Evolutionary conservation across 2,329 filamentous ascomycete species (phyloP), one percentile per base, ranked within the genome.

Genomic region (Exophiala dermatitidis): DNA sequence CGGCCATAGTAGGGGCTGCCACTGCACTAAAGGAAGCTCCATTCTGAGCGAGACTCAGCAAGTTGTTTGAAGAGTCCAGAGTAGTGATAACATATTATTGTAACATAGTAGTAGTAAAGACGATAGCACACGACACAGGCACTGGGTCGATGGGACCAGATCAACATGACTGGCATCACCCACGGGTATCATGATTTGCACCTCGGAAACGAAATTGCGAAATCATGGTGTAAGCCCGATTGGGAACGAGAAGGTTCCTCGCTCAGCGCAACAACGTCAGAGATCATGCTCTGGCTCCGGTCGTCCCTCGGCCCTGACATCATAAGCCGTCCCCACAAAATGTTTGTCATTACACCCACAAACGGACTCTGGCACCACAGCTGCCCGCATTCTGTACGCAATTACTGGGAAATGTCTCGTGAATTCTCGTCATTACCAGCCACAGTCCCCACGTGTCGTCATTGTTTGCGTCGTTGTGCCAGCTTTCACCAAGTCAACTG

Each of bases 301-400:
- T 41, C 37, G 48, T 29, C 32, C 36, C 40, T 52, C 33, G 48
- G 53, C 53, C 46, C 49, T 57, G 55, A 57, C 55, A 57, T 57
- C 55, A 57, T 57, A 28, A 26, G 10, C 29, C 34, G 33, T 5
- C 31, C 34, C 33, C 10, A 10, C 4, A 42, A 8, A 10, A 3
- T 3, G 2, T 1, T 10, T 9, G 55, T 58, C 55, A 58, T 58
- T 58, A 54, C 52, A 58, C 36, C 8, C 5, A 26, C 10, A 29
- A 36, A 40, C 40, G 10, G 19, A 19, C 19, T 19, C 19, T 19
- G 19, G 19, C 19, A 19, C 19, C 19, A 19, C 19, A 19, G 19
- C 19, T 19, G n/a, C n/a, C 33, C 7, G 7, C 33, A n/a, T 7
- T 36, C 7, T 36, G 7, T 36, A n/a, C 7, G 7, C n/a, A 7